phyloP scores from a whole-genome alignment of 2,329 filamentous ascomycete species.

The Calycina herbarum region DNA sequence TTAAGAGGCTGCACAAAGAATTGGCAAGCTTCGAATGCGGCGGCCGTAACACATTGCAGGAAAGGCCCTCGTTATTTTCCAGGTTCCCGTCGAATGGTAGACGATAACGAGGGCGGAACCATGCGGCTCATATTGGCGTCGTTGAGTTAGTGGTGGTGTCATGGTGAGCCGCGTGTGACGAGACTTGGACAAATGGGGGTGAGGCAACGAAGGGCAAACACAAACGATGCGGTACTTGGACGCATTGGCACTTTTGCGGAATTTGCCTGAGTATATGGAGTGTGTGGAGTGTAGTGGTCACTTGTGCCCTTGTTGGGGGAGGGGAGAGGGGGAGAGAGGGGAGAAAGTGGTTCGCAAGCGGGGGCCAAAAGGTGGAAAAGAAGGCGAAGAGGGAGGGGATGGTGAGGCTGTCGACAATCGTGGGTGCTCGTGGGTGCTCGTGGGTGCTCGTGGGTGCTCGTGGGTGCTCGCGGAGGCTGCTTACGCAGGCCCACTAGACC shows the following conservation, averaged over 20 bases:
- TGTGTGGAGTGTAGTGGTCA: too few relatives aligned
- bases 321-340: too few relatives aligned
- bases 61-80: background rate
- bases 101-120: background rate
- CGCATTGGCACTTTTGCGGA: background rate
- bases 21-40: background rate
- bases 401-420: constrained; percentile 1
- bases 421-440: too few relatives aligned
- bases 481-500: background rate
- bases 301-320: constrained; percentile 3
- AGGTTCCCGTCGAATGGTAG: constrained; percentile 4
- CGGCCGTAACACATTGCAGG: background rate
- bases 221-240: constrained; percentile 1
- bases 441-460: too few relatives aligned
- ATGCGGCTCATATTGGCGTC: constrained; percentile 5
- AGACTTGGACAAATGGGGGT: background rate
- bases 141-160: background rate
- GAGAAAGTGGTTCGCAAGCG: constrained; percentile 1
- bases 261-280: background rate
- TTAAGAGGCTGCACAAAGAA: constrained; percentile 2
- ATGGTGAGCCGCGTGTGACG: constrained; percentile 3
- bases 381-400: background rate
- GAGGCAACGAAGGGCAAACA: background rate
- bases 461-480: background rate
- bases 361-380: background rate